Evolutionary conservation across 2,329 filamentous ascomycete genomes (phyloP).

Genomic region (Fusarium illudens): DNA sequence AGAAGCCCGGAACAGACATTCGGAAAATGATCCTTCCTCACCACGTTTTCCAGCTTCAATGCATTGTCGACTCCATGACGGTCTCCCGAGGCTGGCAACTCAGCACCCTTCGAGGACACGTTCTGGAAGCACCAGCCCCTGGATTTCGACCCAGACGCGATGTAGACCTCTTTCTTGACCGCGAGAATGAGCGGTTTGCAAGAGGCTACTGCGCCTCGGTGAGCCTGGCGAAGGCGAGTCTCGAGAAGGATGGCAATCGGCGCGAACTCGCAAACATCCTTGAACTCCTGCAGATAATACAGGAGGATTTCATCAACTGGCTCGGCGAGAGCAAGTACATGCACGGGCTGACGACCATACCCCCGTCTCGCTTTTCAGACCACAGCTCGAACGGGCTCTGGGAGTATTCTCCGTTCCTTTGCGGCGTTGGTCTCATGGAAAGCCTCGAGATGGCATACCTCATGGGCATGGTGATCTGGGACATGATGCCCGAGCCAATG

Average conservation of each 20-base stretch:
- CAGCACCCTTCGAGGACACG: constrained; percentile 45
- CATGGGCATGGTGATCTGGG: constrained; percentile 49
- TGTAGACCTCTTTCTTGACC: constrained; percentile 55
- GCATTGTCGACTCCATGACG: constrained; percentile 58
- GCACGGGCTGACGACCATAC: constrained; percentile 36
- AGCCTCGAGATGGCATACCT: constrained; percentile 52
- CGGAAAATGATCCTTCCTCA: constrained; percentile 54
- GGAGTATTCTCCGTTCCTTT: constrained; percentile 59
- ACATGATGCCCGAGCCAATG: constrained; percentile 50
- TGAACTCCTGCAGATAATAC: constrained; percentile 4
- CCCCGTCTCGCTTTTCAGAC: constrained; percentile 53
- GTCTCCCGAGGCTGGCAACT: constrained; percentile 55
- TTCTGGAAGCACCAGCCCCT: constrained; percentile 46
- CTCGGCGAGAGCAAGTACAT: constrained; percentile 31
- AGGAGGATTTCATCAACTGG: constrained; percentile 23
- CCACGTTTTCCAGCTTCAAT: constrained; percentile 60
- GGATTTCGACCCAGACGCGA: constrained; percentile 51
- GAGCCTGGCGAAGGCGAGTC: background rate
- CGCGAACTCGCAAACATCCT: background rate
- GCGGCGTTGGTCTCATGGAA: constrained; percentile 56
- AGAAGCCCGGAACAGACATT: constrained; percentile 51
- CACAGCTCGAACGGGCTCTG: constrained; percentile 55
- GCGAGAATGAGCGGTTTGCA: constrained; percentile 39
- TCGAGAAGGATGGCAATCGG: background rate
- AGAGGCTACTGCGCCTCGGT: constrained; percentile 18